These are phyloP conservation scores for Chionographis japonica DNA, from an alignment of 106 monocot species.

Conservation along the genomic window DNA sequence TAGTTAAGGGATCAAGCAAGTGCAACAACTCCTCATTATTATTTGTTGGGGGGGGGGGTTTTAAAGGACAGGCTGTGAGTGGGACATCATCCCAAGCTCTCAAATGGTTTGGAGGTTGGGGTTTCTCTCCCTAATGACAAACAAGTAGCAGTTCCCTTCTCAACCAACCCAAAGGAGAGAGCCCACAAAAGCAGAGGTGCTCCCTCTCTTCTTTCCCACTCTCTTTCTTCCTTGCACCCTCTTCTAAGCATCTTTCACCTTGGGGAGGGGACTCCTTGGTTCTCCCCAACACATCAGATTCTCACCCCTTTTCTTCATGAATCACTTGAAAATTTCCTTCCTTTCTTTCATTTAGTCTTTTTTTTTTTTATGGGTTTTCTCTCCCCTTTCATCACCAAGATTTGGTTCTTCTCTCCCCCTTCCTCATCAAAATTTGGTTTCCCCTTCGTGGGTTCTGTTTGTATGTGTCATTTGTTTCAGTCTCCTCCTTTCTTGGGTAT, in stretches of 20 bases:
- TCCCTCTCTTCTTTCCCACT: background rate
- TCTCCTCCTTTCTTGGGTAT: too few species aligned
- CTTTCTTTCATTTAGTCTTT: too few species aligned
- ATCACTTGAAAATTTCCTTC: background rate
- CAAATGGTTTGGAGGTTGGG: background rate
- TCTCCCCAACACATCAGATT: background rate
- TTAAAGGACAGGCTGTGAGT: slow-evolving; percentile 6
- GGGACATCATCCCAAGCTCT: slow-evolving; percentile 6
- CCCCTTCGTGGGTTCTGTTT: too few species aligned
- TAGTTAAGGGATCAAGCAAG: too few species aligned
- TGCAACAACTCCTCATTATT: too few species aligned
- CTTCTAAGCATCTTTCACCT: background rate
- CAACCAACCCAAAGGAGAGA: background rate
- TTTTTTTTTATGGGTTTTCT: too few species aligned
- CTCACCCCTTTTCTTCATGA: background rate
- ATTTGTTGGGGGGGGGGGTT: too few species aligned
- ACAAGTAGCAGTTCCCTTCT: background rate
- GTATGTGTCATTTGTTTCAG: too few species aligned
- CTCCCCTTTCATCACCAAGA: too few species aligned
- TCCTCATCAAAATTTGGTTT: too few species aligned
- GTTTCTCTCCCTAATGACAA: background rate
- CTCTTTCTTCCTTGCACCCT: background rate
- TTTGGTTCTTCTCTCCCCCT: too few species aligned
- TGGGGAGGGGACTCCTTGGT: background rate
- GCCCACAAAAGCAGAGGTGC: background rate